phyloP scores from a whole-genome alignment of 768 basidiomycete species.

The Termitomyces sp. region DNA sequence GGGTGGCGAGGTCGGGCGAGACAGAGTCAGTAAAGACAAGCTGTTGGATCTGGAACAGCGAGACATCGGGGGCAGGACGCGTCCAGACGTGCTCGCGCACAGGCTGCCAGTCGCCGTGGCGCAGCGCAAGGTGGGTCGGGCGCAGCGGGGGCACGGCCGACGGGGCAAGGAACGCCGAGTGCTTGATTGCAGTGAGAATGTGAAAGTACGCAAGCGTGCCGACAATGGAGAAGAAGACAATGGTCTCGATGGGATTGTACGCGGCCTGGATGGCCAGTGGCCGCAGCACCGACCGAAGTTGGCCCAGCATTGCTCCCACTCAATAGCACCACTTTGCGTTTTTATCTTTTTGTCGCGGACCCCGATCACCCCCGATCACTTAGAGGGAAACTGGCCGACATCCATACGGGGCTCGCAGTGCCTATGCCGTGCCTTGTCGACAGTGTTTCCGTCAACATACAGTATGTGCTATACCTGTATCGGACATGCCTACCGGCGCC shows the following conservation, averaged over 20 bases:
- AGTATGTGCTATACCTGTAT: too few species aligned
- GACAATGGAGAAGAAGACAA: constrained; percentile 84
- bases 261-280: constrained; percentile 71
- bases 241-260: constrained; percentile 80
- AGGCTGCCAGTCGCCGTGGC: constrained; percentile 55
- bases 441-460: too few species aligned
- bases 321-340: background rate
- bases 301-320: constrained; percentile 10
- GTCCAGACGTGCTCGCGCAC: constrained; percentile 53
- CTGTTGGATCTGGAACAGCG: constrained; percentile 72
- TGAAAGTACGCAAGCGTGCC: constrained; percentile 96
- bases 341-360: background rate
- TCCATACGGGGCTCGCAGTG: too few species aligned
- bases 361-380: too few species aligned
- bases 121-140: constrained; percentile 51
- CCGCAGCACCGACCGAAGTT: constrained; percentile 58
- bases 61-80: constrained; percentile 22
- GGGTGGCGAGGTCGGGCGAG: constrained; percentile 28
- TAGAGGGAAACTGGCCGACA: too few species aligned
- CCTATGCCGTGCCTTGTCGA: too few species aligned
- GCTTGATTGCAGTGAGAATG: constrained; percentile 83
- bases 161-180: constrained; percentile 74
- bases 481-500: too few species aligned
- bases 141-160: constrained; percentile 37
- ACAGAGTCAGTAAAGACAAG: constrained; percentile 49